Evolutionary conservation across 148 eudicot genomes (phyloP).

Genomic region (Talinum fruticosum): DNA sequence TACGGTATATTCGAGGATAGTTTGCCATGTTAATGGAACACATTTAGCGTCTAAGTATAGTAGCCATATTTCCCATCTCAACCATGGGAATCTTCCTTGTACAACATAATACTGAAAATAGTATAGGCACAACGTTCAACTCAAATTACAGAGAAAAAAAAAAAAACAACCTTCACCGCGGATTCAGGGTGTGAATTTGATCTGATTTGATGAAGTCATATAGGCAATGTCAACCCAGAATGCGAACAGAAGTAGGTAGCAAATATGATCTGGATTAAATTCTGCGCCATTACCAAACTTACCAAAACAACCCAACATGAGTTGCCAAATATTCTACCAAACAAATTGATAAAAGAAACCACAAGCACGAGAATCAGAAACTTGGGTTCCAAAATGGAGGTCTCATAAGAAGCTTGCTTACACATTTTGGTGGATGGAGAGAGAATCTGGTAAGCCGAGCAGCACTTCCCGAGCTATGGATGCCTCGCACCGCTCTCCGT

Average conservation of each 20-base stretch:
- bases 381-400: background rate
- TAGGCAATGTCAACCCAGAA: too few species aligned
- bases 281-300: background rate
- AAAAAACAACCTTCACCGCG: too few species aligned
- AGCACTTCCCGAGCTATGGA: conserved; percentile 35
- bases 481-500: conserved; percentile 23
- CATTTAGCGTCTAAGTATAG: too few species aligned
- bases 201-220: too few species aligned
- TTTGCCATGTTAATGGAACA: too few species aligned
- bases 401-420: conserved; percentile 27
- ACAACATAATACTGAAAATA: too few species aligned
- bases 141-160: too few species aligned
- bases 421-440: conserved; percentile 63
- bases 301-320: background rate
- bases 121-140: too few species aligned
- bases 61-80: too few species aligned
- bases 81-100: too few species aligned
- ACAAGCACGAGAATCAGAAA: background rate
- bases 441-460: conserved; percentile 66
- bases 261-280: background rate
- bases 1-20: too few species aligned
- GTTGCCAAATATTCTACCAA: background rate
- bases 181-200: too few species aligned
- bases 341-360: background rate
- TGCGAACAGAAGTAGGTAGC: background rate